Evolutionary conservation across 2,329 filamentous ascomycete genomes (phyloP).

Genomic region (Claviceps humidiphila): DNA sequence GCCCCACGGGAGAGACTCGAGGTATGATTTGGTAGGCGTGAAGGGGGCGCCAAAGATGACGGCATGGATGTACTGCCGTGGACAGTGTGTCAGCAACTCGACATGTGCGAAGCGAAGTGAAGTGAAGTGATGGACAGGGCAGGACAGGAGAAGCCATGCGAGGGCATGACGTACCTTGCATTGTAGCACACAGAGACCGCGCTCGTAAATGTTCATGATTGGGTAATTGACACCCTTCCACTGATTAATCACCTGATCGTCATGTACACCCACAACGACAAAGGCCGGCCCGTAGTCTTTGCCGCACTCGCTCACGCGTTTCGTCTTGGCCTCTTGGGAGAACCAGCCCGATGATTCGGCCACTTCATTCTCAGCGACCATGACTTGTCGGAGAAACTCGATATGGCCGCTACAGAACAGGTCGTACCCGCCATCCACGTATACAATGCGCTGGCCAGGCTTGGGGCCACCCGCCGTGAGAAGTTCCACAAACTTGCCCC

Average conservation of each 20-base stretch:
- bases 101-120: not conserved
- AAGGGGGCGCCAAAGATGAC: slow-evolving; percentile 87
- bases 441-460: slow-evolving; percentile 74
- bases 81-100: not conserved
- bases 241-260: slow-evolving; percentile 87
- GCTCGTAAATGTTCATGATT: slow-evolving; percentile 98
- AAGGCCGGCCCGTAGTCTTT: slow-evolving; percentile 71
- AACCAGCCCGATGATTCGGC: slow-evolving; percentile 64
- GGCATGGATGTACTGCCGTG: slow-evolving; percentile 62
- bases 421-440: slow-evolving; percentile 94
- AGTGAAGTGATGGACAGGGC: no score
- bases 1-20: slow-evolving; percentile 60
- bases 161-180: slow-evolving; percentile 53
- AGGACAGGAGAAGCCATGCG: not conserved
- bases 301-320: slow-evolving; percentile 45
- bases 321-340: slow-evolving; percentile 45
- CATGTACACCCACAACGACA: slow-evolving; percentile 86
- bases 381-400: slow-evolving; percentile 74
- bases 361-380: slow-evolving; percentile 56
- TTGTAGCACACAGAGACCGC: slow-evolving; percentile 86
- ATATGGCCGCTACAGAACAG: slow-evolving; percentile 96
- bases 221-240: slow-evolving; percentile 98
- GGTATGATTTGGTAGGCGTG: slow-evolving; percentile 65
- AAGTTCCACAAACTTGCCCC: slow-evolving; percentile 52
- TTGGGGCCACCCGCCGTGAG: slow-evolving; percentile 58